Evolutionary conservation across 192 early-diverging fungal genomes (phyloP).

Genomic region (Phycomyces nitens): DNA sequence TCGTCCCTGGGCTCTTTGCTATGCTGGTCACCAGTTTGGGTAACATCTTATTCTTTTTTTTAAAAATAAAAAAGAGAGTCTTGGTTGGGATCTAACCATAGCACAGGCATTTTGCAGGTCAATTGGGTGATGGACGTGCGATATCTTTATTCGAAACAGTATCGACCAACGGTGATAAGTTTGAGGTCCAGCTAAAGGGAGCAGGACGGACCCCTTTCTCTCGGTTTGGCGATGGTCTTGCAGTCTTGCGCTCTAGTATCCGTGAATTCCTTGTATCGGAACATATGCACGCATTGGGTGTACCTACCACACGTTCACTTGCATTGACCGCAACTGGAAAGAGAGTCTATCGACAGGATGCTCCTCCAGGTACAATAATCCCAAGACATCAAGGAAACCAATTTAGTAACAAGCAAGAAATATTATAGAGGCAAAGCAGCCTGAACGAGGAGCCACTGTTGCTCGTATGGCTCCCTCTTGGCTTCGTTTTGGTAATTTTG

Average conservation of each 20-base stretch:
- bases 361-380: slow-evolving; percentile 13
- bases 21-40: slow-evolving; percentile 74
- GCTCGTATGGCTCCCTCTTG: slow-evolving; percentile 72
- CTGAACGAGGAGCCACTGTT: slow-evolving; percentile 75
- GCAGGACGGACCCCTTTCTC: slow-evolving; percentile 85
- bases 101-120: slow-evolving; percentile 54
- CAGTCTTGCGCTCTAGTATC: slow-evolving; percentile 82
- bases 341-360: slow-evolving; percentile 62
- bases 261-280: slow-evolving; percentile 81
- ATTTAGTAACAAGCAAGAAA: too few relatives aligned
- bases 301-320: slow-evolving; percentile 78
- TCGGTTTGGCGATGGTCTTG: slow-evolving; percentile 82
- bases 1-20: slow-evolving; percentile 64
- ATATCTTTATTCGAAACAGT: slow-evolving; percentile 66
- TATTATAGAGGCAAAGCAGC: slow-evolving; percentile 14
- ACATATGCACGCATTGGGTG: slow-evolving; percentile 65
- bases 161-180: slow-evolving; percentile 33
- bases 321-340: slow-evolving; percentile 61
- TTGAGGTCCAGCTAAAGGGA: slow-evolving; percentile 87
- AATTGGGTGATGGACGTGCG: slow-evolving; percentile 86
- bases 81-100: not conserved
- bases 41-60: not conserved
- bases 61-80: not conserved
- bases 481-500: slow-evolving; percentile 88
- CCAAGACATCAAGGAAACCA: not conserved